Evolutionary conservation across 148 eudicot species (phyloP), one percentile per base, ranked within the genome.

Genomic region (Rhododendron griersonianum): DNA sequence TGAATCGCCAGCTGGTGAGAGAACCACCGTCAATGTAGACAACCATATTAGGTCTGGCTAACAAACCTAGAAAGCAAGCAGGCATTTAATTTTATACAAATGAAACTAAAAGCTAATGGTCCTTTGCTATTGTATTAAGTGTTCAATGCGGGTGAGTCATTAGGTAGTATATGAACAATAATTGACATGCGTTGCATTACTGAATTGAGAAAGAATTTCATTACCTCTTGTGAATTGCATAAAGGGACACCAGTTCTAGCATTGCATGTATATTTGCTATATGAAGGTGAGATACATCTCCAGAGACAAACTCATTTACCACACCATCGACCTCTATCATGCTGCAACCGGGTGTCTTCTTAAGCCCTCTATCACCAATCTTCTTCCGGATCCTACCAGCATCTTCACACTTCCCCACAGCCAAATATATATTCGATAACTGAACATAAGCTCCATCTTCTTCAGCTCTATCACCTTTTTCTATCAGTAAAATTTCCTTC

Each of bases 211-310:
- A 71, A 71, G 41, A 71, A 71, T 28, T 71, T 14, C 3, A 1
- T 30, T 71, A 28, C 76, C 39, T 71, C 76, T 71, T 30, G 0
- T 13, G 41, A 30, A 71, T 15, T 14, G 39, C 19, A 3, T 30
- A 71, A 71, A 71, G 39, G 39, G 76, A 30, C 76, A 71, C 19
- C 76, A 71, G 39, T 35, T 71, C 76, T 71, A 71, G 18, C 8
- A 30, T 30, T 4, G 39, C 39, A 71, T 71, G 76, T 30, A 71
- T 71, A 30, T 71, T 71, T 4, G 76, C 39, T 28, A 71, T 4
- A 71, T 71, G 76, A 71, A 19, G 76, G 76, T 71, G 76, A 28
- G 76, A 71, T 71, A 14, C 76, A 71, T 71, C 76, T 71, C 76
- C 39, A 71, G 76, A 71, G 37, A 71, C 76, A 28, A 71, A 71